Evolutionary conservation across 768 basidiomycete species (phyloP).

Genomic region (Collybia nuda): DNA sequence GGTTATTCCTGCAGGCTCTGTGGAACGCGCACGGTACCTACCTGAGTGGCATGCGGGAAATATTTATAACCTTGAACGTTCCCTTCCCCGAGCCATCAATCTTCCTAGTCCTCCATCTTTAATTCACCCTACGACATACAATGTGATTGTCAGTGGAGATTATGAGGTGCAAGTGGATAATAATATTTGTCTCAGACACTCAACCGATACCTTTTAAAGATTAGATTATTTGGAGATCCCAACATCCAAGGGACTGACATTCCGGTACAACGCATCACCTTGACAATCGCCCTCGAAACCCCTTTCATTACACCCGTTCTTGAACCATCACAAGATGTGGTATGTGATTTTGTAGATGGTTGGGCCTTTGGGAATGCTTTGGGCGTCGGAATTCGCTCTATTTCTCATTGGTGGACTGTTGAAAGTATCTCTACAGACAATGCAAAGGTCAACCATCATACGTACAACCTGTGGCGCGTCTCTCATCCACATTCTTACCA

Average conservation of each 20-base stretch:
- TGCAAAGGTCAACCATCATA: constrained; percentile 8
- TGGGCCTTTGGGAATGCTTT: constrained; percentile 70
- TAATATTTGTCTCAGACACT: constrained; percentile 1
- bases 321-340: constrained; percentile 51
- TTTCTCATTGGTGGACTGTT: constrained; percentile 57
- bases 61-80: constrained; percentile 68
- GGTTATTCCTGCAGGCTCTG: constrained; percentile 45
- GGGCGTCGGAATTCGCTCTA: constrained; percentile 61
- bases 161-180: constrained; percentile 60
- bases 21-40: constrained; percentile 15
- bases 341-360: constrained; percentile 73
- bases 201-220: constrained; percentile 37
- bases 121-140: constrained; percentile 50
- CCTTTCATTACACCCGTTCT: constrained; percentile 29
- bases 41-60: constrained; percentile 82
- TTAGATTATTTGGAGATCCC: constrained; percentile 84
- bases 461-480: background rate
- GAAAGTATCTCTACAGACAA: constrained; percentile 18
- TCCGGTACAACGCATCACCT: constrained; percentile 57
- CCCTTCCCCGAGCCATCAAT: constrained; percentile 46
- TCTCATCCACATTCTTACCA: background rate
- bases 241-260: constrained; percentile 31
- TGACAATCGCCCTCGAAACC: constrained; percentile 45
- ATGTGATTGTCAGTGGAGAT: constrained; percentile 75
- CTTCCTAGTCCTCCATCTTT: constrained; percentile 48